A percentile compares a stretch with the other conserved stretches of the same genome.
phyloP scores from a whole-genome alignment of 129 eudicot species.

The Flaveria bidentis region DNA sequence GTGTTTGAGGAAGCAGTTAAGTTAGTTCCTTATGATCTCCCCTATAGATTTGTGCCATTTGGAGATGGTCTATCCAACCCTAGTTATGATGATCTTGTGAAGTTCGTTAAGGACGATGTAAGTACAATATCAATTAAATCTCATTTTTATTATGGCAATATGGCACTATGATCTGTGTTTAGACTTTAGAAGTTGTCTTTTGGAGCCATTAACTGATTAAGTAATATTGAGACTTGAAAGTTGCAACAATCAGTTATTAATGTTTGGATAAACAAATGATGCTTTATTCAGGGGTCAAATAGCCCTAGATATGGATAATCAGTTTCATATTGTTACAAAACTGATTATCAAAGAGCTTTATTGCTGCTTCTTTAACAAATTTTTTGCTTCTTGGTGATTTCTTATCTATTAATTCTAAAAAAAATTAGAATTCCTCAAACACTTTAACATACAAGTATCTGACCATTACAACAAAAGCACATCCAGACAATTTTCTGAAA shows the following conservation, averaged over 20 bases:
- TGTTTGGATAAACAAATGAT: not conserved
- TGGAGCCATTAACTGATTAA: not conserved
- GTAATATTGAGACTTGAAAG: not conserved
- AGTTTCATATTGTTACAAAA: not conserved
- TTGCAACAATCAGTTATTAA: not conserved
- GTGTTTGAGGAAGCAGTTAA: conserved; percentile 52
- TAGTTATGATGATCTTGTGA: conserved; percentile 51
- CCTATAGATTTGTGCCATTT: conserved; percentile 45
- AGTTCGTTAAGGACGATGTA: conserved; percentile 45
- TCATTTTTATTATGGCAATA: not conserved
- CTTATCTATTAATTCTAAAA: not conserved
- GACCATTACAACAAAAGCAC: not conserved
- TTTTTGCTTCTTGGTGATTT: not conserved
- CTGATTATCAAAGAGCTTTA: not conserved
- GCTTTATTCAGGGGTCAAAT: not conserved
- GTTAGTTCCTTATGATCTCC: conserved; percentile 58
- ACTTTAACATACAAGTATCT: not conserved
- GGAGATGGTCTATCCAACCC: conserved; percentile 67
- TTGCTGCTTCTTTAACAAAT: not conserved
- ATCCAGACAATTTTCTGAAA: not conserved
- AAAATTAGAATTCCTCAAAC: not conserved
- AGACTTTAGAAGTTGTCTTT: not conserved
- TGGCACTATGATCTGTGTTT: not conserved
- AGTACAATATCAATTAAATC: conserved; percentile 28
- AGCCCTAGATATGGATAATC: not conserved